Base-by-base conservation (phyloP, 2,329 filamentous ascomycete species). In the Parascedosporium putredinis region DNA sequence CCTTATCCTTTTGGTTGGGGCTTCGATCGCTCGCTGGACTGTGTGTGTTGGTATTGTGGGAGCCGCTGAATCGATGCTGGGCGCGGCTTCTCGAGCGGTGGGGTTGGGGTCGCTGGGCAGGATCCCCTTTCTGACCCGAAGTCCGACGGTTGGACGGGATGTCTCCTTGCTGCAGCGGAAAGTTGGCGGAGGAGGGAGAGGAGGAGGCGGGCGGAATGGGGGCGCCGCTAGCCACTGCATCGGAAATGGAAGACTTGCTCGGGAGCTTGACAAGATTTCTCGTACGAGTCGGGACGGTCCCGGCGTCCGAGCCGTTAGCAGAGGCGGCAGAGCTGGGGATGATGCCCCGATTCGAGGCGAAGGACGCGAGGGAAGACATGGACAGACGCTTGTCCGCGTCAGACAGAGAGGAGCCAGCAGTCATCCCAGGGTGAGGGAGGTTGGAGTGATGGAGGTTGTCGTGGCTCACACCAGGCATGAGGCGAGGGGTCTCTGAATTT, bases 31-130 rank as follows among this genome's bases (percentile, higher is more conserved):
- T 85, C 55, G 83, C 86, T 5, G 84, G 84, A 59, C 86, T 93
- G 54, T 87, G 80, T 62, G 84, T 93, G 67, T 86, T 93, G 34
- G 83, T 79, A n/a, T 75, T 83, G 34, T 86, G 90, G 64, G 87
- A 93, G 22, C 81, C 84, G 59, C 88, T 94, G 57, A 93, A 83
- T 53, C 88, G 78, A 54, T 88, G 75, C 62, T 87, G 85, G 18
- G 74, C 79, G 59, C 77, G 74, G 60, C 86, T 88, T 40, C 84
- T 78, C 44, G 84, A 85, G 55, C 76, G 69, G 49, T 74, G 73
- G 8, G 73, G 73, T 52, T 74, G 73, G 12, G 70, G 55, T 40
- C 74, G 70, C 50, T 67, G 52, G 27, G 25, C 42, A 31, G 38
- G 23, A n/a, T 45, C 47, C 31, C 27, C 5, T 22, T 33, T 36